Percentiles rank a stretch among this genome's conserved stretches.
Conservation (phyloP, 768 basidiomycete genomes). For the Russula compacta region DNA sequence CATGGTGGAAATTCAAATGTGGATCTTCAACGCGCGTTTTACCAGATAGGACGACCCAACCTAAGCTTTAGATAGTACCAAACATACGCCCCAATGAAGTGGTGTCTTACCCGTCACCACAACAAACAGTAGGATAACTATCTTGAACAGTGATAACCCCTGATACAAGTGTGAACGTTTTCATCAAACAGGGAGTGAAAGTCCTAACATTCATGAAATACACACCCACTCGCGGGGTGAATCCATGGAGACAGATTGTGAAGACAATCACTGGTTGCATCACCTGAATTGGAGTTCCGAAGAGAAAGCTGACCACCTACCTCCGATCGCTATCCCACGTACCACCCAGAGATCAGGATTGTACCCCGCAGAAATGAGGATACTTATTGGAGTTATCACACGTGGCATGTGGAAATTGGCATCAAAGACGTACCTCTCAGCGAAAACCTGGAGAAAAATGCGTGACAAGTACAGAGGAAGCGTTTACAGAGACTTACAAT, state of each 20-base stretch:
- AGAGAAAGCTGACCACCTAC: conserved; percentile 23
- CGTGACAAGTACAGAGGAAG: not conserved
- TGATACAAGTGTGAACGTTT: conserved; percentile 18
- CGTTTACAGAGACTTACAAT: not conserved
- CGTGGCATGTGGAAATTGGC: too few species aligned
- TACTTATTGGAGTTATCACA: conserved; percentile 27
- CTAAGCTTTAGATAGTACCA: conserved; percentile 20
- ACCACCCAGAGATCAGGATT: conserved; percentile 38
- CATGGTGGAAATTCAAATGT: conserved; percentile 45
- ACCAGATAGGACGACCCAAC: conserved; percentile 53
- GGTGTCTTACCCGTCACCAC: conserved; percentile 36
- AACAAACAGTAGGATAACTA: conserved; percentile 43
- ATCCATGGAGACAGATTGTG: conserved; percentile 42
- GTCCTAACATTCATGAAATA: conserved; percentile 43
- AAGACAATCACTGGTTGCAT: conserved; percentile 37
- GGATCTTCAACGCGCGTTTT: conserved; percentile 49
- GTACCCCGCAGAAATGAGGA: conserved; percentile 38
- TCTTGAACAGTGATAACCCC: conserved; percentile 46
- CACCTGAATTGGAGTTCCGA: not conserved
- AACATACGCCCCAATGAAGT: not conserved
- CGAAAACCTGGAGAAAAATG: conserved; percentile 24
- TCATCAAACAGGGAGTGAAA: not conserved
- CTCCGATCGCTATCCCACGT: conserved; percentile 51
- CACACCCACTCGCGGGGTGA: conserved; percentile 41
- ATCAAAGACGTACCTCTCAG: conserved; percentile 20